Base-by-base conservation (phyloP, 2,329 filamentous ascomycete genomes). In the Xylariaceae sp. region DNA sequence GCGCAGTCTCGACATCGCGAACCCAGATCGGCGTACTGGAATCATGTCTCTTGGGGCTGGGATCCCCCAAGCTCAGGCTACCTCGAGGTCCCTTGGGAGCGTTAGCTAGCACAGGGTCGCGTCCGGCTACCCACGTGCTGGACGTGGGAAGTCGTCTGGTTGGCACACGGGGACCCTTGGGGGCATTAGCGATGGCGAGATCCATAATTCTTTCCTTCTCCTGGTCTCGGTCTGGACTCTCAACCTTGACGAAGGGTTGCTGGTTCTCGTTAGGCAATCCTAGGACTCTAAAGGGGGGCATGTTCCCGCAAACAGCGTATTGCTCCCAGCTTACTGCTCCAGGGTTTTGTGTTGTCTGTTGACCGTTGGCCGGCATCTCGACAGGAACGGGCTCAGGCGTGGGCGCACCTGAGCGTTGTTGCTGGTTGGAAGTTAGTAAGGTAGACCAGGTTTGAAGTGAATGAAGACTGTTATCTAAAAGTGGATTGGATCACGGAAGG, bases 301-400 rank as follows among this genome's bases (percentile, higher is more conserved):
- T 31, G 33, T 31, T 31, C 16, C 46, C 26, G 36, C 21, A 26
- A 17, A 31, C n/a, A 16, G 58, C 49, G 21, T 61, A 61, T 48
- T 40, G 23, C 23, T 19, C 58, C 55, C 58, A 58, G 29, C 36
- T 24, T n/a, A 1, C 12, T 45, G 8, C 29, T n/a, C 7, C 21
- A 2, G 9, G 47, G 21, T 16, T 14, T n/a, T 34, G 24, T 34
- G 31, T 26, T n/a, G n/a, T n/a, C 29, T 45, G n/a, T 33, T 49
- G 17, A 19, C 6, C 6, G 6, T 3, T 26, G 12, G 2, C 12
- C n/a, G 40, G 28, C 44, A 54, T 50, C 6, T 29, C 6, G 12
- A 8, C 4, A 5, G 39, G 26, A 23, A 14, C 11, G 6, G 50
- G 26, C 26, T 40, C 16, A 6, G 49, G 50, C 29, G n/a, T 12